These are phyloP conservation scores for Fomitopsis schrenkii DNA, from an alignment of 1,284 basidiomycete species.

Conservation along the genomic window DNA sequence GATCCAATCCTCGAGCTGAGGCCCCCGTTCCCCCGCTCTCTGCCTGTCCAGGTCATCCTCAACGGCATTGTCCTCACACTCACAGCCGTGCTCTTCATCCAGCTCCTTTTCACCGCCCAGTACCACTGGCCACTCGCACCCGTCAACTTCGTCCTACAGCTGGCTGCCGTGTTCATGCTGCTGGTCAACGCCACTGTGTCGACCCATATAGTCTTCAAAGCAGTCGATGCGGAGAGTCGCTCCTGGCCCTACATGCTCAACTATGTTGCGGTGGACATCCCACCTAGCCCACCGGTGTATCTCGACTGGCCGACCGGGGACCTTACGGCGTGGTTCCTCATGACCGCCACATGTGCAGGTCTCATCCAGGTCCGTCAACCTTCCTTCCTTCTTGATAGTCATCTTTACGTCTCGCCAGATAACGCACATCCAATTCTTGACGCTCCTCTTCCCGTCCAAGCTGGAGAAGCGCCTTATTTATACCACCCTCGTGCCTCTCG, in stretches of 20 bases:
- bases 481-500: slow-evolving; percentile 85
- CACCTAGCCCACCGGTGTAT: slow-evolving; percentile 40
- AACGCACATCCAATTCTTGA: slow-evolving; percentile 98
- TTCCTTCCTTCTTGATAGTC: not conserved
- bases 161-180: slow-evolving; percentile 78
- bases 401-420: slow-evolving; percentile 47
- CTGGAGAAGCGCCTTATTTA: slow-evolving; percentile 90
- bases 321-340: slow-evolving; percentile 79
- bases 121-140: slow-evolving; percentile 95
- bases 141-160: slow-evolving; percentile 88
- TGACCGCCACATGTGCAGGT: slow-evolving; percentile 83
- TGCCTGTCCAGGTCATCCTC: slow-evolving; percentile 89
- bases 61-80: slow-evolving; percentile 88
- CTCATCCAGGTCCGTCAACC: slow-evolving; percentile 69
- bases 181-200: slow-evolving; percentile 75
- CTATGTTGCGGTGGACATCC: slow-evolving; percentile 84
- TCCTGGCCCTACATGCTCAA: slow-evolving; percentile 94
- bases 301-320: slow-evolving; percentile 63
- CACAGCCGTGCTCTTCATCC: slow-evolving; percentile 81
- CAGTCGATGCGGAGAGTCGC: slow-evolving; percentile 59
- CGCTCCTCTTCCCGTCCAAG: slow-evolving; percentile 91
- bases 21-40: slow-evolving; percentile 78
- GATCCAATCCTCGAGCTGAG: slow-evolving; percentile 79
- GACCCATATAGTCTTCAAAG: slow-evolving; percentile 67
- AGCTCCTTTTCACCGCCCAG: slow-evolving; percentile 94